Conservation (phyloP, 805 yeast species). For the Kodamaea fukazawae region DNA sequence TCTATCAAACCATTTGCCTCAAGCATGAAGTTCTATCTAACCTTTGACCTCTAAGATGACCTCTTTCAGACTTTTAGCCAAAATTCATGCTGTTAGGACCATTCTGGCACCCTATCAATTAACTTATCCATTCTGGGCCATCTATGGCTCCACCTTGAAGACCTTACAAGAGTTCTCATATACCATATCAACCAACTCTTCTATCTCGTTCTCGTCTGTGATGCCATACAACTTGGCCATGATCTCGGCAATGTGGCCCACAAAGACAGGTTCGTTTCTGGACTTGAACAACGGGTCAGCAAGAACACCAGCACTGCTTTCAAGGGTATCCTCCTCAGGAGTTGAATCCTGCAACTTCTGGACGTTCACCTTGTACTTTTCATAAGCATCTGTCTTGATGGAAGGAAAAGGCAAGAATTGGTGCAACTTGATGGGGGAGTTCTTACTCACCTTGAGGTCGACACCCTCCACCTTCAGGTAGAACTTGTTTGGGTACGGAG, state of each 20-base stretch:
- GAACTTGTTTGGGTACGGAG: conserved; percentile 53
- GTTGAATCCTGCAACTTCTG: conserved; percentile 3
- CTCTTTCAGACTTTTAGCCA: too few species aligned
- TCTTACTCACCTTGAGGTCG: conserved; percentile 11
- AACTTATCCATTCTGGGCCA: neutral
- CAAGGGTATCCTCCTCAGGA: neutral
- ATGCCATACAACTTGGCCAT: conserved; percentile 33
- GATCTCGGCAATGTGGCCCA: conserved; percentile 72
- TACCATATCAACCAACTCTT: conserved; percentile 32
- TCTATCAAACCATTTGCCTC: too few species aligned
- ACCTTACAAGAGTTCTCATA: conserved; percentile 35
- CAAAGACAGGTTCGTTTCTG: conserved; percentile 88
- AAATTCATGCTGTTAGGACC: too few species aligned
- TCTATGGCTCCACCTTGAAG: conserved; percentile 21
- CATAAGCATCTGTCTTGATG: conserved; percentile 62
- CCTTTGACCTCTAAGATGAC: too few species aligned
- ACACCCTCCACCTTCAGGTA: conserved; percentile 41
- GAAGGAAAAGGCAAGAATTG: conserved; percentile 59
- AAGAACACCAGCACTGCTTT: conserved; percentile 3
- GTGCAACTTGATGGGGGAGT: conserved; percentile 35
- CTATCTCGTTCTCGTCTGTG: conserved; percentile 25
- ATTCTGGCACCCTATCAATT: too few species aligned
- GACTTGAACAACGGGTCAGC: conserved; percentile 62
- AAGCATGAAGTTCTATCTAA: too few species aligned
- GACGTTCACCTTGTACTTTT: conserved; percentile 25